Evolutionary conservation across 139 green algal genomes (phyloP).

Genomic region (Coelastrella sp.): DNA sequence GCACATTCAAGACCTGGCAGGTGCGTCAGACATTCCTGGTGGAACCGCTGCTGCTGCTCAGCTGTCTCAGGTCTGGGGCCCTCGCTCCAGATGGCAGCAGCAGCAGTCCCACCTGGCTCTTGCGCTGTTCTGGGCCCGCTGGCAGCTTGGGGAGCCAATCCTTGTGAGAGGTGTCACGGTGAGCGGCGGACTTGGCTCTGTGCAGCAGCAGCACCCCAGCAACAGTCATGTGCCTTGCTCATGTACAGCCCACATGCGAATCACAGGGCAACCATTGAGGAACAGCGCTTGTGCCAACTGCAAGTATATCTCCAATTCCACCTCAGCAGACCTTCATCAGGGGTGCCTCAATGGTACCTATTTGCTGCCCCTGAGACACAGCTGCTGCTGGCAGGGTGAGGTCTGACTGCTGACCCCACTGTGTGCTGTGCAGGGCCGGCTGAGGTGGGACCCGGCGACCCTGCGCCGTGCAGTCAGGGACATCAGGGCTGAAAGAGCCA

Average conservation of each 20-base stretch:
- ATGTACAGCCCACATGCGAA: no score
- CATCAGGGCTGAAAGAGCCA: not conserved
- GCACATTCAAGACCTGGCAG: not conserved
- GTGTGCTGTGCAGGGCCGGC: constrained; percentile 10
- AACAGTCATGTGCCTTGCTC: not conserved
- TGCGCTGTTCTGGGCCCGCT: constrained; percentile 48
- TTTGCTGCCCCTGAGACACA: not conserved
- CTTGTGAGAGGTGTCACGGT: constrained; percentile 59
- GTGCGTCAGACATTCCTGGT: not conserved
- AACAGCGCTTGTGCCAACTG: no score
- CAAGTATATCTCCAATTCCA: no score
- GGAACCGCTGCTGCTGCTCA: not conserved
- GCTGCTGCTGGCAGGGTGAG: not conserved
- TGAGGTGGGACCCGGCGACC: constrained; percentile 62
- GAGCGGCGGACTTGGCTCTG: not conserved
- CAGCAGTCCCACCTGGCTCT: not conserved
- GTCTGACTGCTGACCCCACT: not conserved
- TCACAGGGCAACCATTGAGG: no score
- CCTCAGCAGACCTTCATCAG: no score
- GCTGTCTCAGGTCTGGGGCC: not conserved
- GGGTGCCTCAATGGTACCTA: no score
- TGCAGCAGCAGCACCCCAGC: no score
- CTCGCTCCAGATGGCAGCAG: not conserved
- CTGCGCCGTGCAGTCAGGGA: constrained; percentile 56
- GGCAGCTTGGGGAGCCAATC: constrained; percentile 63